These are phyloP conservation scores for Cucurbita argyrosperma DNA, from an alignment of 306 rosid species.

Conservation along the genomic window DNA sequence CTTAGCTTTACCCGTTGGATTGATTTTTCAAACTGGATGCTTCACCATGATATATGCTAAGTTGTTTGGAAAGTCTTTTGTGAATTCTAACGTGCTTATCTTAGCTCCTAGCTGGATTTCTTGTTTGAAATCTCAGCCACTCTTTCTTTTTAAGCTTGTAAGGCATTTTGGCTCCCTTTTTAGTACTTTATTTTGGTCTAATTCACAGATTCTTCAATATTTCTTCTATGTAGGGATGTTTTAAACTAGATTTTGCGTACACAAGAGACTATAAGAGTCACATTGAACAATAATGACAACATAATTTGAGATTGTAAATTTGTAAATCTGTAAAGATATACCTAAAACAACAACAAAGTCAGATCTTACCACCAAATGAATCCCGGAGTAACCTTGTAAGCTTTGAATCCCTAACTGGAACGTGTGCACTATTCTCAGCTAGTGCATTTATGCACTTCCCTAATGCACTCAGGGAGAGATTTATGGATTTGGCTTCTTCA, in stretches of 20 bases:
- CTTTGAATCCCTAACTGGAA: constrained; percentile 98
- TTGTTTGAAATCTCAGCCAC: neutral
- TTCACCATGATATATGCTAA: neutral
- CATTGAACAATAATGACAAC: neutral
- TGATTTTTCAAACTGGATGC: neutral
- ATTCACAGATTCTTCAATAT: neutral
- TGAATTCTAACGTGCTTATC: neutral
- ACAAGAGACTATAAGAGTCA: too few relatives aligned
- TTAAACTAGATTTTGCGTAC: too few relatives aligned
- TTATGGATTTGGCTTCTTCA: constrained; percentile 96
- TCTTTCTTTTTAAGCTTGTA: neutral
- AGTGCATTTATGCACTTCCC: constrained; percentile 93
- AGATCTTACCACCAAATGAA: constrained; percentile 81
- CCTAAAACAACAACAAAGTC: neutral
- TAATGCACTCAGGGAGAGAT: constrained; percentile 86
- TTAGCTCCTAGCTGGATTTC: neutral
- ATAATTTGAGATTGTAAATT: neutral
- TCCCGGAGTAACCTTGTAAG: constrained; percentile 86
- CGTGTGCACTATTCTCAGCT: constrained; percentile 87
- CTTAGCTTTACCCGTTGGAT: too few relatives aligned
- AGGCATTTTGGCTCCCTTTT: neutral
- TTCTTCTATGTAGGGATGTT: neutral
- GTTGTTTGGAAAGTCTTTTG: neutral
- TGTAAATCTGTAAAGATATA: neutral
- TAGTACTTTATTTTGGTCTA: neutral